A percentile compares a stretch with the other conserved stretches of the same genome.
Evolutionary conservation across 208 protist species (phyloP).

Genomic region (Leishmania major): DNA sequence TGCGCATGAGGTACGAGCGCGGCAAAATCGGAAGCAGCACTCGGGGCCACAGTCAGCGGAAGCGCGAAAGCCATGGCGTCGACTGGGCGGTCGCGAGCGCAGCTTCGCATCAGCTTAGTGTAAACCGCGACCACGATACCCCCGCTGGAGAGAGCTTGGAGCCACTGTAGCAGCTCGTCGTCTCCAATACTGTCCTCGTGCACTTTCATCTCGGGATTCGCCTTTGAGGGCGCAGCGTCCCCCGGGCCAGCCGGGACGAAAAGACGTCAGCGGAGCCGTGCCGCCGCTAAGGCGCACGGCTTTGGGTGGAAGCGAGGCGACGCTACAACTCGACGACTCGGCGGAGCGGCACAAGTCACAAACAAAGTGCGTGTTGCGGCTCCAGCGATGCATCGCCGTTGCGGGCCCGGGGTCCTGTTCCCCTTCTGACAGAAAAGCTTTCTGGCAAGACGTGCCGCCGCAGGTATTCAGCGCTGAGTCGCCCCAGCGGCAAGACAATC

Average conservation of each 20-base stretch:
- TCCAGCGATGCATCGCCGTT: neutral
- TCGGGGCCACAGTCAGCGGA: neutral
- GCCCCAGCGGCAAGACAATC: neutral
- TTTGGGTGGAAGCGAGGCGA: neutral
- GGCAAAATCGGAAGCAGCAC: neutral
- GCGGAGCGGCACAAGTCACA: neutral
- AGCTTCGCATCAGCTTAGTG: neutral
- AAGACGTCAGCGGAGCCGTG: neutral
- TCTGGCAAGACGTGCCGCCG: neutral
- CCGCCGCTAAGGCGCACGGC: neutral
- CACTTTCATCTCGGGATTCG: constrained; percentile 2
- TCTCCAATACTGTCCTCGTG: neutral
- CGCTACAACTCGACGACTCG: neutral
- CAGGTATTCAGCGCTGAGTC: neutral
- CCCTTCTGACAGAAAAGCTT: neutral
- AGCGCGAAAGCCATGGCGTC: neutral
- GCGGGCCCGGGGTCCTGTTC: neutral
- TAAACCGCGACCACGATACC: neutral
- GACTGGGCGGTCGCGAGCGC: neutral
- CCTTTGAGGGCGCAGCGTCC: neutral
- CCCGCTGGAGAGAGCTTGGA: neutral
- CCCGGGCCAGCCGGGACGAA: neutral
- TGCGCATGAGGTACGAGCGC: neutral
- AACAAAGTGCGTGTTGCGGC: neutral
- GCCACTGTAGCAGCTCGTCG: constrained; percentile 5